These are phyloP conservation scores for Coemansia sp. DNA, from an alignment of 192 early-diverging fungal species.

Conservation along the genomic window DNA sequence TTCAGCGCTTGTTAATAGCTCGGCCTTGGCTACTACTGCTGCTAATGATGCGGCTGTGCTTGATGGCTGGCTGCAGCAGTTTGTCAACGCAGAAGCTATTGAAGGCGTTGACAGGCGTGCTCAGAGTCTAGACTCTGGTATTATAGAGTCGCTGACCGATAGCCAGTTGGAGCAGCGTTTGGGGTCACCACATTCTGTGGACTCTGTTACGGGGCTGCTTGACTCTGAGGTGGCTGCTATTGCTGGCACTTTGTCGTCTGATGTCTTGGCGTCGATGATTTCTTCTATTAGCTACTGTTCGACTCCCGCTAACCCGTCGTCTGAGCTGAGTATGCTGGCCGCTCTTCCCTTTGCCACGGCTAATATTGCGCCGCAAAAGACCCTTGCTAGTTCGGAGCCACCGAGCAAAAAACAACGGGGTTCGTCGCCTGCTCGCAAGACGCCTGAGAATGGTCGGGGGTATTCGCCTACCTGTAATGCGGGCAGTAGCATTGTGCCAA, in stretches of 20 bases:
- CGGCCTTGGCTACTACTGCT: background rate
- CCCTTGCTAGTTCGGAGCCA: slow-evolving; percentile 21
- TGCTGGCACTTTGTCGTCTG: slow-evolving; percentile 20
- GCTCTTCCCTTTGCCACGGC: slow-evolving; percentile 33
- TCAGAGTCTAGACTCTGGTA: background rate
- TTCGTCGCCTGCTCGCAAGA: slow-evolving; percentile 6
- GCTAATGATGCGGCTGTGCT: slow-evolving; percentile 30
- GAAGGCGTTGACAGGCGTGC: slow-evolving; percentile 16
- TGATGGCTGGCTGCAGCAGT: slow-evolving; percentile 57
- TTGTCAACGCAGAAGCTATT: slow-evolving; percentile 40
- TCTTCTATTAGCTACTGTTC: slow-evolving; percentile 14
- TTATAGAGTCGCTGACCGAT: background rate
- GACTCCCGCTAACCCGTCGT: background rate
- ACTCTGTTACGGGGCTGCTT: slow-evolving; percentile 3
- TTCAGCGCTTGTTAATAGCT: background rate
- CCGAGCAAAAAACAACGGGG: slow-evolving; percentile 19
- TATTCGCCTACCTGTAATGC: background rate
- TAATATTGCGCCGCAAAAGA: slow-evolving; percentile 51
- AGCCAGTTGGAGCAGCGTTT: background rate
- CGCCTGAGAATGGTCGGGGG: slow-evolving; percentile 29
- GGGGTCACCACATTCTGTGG: slow-evolving; percentile 8
- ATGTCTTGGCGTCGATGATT: slow-evolving; percentile 29
- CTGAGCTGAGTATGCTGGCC: slow-evolving; percentile 34
- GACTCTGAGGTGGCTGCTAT: slow-evolving; percentile 20
- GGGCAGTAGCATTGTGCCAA: slow-evolving; percentile 22